Conservation (phyloP, 176 grass and related monocot species). For the Sorghum bicolor region Sorghum_bicolor_NCBIv3 NC_012873.2:2949501-2950000, state of each 20-base stretch:
- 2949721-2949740: neutral
- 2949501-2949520: too few species aligned
- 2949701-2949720: neutral
- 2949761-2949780: neutral
- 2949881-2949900: neutral
- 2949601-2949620: too few species aligned
- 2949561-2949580: too few species aligned
- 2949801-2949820: constrained; percentile 15
- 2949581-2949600: neutral
- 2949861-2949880: constrained; percentile 4
- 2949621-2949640: too few species aligned
- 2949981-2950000: constrained; percentile 15
- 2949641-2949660: too few species aligned
- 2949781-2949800: neutral
- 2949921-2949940: neutral
- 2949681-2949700: too few species aligned
- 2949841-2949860: constrained; percentile 7
- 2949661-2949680: too few species aligned
- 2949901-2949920: neutral
- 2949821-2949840: constrained; percentile 10
- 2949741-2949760: too few species aligned
- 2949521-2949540: too few species aligned
- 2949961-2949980: constrained; percentile 12
- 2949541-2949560: too few species aligned
- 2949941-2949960: neutral